Evolutionary conservation across 73 alveolate genomes (phyloP).

Genomic region (Stentor roeselii): DNA sequence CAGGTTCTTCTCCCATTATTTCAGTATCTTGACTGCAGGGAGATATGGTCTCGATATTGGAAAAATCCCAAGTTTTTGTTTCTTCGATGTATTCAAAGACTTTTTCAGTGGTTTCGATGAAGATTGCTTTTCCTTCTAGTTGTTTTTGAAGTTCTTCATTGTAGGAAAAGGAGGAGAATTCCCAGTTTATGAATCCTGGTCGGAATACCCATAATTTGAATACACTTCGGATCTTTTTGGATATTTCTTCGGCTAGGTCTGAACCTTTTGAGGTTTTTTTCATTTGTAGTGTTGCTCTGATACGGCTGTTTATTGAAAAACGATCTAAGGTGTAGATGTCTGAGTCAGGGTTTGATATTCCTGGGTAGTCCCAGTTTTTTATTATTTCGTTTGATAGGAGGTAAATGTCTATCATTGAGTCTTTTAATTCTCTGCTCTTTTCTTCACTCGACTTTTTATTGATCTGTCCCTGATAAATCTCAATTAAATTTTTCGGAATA

Average conservation of each 20-base stretch:
- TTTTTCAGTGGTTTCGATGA: neutral
- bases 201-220: conserved; percentile 2
- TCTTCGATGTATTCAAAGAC: neutral
- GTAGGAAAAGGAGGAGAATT: neutral
- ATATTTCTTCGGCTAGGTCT: neutral
- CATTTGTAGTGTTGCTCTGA: neutral
- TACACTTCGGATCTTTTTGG: neutral
- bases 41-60: neutral
- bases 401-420: neutral
- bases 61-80: neutral
- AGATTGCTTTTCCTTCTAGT: neutral
- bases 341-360: neutral
- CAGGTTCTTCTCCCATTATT: neutral
- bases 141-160: neutral
- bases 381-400: neutral
- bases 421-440: neutral
- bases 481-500: neutral
- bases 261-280: neutral
- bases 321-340: neutral
- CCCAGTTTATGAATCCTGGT: conserved; percentile 23
- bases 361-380: neutral
- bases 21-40: neutral
- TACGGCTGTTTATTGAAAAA: neutral
- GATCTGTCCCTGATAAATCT: neutral
- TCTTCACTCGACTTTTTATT: neutral